These are phyloP conservation scores for Cutaneotrichosporon dermatis DNA, from an alignment of 1,284 basidiomycete species.

Conservation along the genomic window DNA sequence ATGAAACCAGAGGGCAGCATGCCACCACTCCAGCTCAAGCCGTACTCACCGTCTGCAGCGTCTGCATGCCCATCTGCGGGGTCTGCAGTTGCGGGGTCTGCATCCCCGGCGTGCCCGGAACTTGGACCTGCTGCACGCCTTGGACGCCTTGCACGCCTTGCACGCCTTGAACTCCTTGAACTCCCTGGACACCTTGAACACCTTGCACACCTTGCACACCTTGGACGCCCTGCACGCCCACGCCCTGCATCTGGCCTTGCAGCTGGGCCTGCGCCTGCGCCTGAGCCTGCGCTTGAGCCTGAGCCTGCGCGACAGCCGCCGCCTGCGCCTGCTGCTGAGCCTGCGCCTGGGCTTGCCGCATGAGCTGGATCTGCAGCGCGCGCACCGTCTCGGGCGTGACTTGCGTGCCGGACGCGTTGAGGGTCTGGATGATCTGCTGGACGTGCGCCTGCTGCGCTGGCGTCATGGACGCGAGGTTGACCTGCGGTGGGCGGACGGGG, in stretches of 20 bases:
- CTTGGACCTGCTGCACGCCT: not conserved
- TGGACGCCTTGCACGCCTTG: too few species aligned
- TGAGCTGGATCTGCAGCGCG: slow-evolving; percentile 22
- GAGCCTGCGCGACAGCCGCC: slow-evolving; percentile 6
- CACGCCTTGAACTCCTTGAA: too few species aligned
- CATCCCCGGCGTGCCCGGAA: slow-evolving; percentile 4
- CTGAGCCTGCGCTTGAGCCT: slow-evolving; percentile 8
- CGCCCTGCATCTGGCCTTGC: not conserved
- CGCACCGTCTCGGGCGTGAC: slow-evolving; percentile 35
- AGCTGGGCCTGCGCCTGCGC: slow-evolving; percentile 1
- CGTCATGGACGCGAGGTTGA: slow-evolving; percentile 7
- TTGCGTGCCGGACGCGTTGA: slow-evolving; percentile 32
- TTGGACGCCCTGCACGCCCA: too few species aligned
- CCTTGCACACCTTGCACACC: not conserved
- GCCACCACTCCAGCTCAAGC: not conserved
- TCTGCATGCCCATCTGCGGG: slow-evolving; percentile 15
- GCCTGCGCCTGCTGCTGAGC: slow-evolving; percentile 17
- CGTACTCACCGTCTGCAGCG: slow-evolving; percentile 11
- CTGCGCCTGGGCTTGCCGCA: slow-evolving; percentile 25
- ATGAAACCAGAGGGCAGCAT: too few species aligned
- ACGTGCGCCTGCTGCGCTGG: slow-evolving; percentile 19
- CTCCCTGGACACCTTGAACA: too few species aligned
- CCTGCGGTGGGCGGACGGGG: slow-evolving; percentile 23
- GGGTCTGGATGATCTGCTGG: slow-evolving; percentile 31
- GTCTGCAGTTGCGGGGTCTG: slow-evolving; percentile 8